These are phyloP conservation scores for Zopfochytrium polystomum DNA, from an alignment of 371 early-diverging fungal species.

Conservation along the genomic window DNA sequence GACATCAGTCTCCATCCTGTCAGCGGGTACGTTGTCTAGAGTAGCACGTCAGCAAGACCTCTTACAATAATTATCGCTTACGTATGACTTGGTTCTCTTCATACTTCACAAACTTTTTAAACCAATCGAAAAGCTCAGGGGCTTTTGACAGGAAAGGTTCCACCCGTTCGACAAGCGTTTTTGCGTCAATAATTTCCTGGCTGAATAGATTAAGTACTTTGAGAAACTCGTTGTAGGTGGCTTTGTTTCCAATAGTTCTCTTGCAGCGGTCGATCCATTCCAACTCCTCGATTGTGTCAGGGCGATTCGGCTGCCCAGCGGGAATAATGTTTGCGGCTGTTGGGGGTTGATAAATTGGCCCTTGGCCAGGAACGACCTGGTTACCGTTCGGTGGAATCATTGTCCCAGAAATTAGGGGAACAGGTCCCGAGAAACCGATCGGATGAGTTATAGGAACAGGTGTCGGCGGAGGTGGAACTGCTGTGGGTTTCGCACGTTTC, in stretches of 20 bases:
- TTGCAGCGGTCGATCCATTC: conserved; percentile 91
- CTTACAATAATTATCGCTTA: too few species aligned
- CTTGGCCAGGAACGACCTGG: too few species aligned
- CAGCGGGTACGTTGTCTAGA: background rate
- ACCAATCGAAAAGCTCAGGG: conserved; percentile 86
- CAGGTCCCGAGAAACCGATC: too few species aligned
- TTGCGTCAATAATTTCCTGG: conserved; percentile 87
- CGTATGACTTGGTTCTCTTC: too few species aligned
- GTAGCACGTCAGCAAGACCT: conserved; percentile 12
- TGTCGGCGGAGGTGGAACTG: too few species aligned
- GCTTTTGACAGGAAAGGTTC: conserved; percentile 74
- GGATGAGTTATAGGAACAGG: too few species aligned
- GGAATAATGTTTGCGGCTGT: too few species aligned
- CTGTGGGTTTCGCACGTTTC: too few species aligned
- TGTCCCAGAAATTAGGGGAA: too few species aligned
- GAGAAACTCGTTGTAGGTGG: conserved; percentile 93
- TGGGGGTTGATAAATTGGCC: too few species aligned
- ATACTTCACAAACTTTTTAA: conserved; percentile 91
- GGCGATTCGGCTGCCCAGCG: too few species aligned
- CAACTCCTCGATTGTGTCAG: conserved; percentile 68
- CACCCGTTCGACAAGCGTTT: conserved; percentile 77
- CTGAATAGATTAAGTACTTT: conserved; percentile 95
- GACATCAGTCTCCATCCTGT: conserved; percentile 65
- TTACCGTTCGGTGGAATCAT: too few species aligned
- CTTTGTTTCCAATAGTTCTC: conserved; percentile 76